phyloP scores from a whole-genome alignment of 805 yeast species.

The Yamadazyma tumulicola region DNA sequence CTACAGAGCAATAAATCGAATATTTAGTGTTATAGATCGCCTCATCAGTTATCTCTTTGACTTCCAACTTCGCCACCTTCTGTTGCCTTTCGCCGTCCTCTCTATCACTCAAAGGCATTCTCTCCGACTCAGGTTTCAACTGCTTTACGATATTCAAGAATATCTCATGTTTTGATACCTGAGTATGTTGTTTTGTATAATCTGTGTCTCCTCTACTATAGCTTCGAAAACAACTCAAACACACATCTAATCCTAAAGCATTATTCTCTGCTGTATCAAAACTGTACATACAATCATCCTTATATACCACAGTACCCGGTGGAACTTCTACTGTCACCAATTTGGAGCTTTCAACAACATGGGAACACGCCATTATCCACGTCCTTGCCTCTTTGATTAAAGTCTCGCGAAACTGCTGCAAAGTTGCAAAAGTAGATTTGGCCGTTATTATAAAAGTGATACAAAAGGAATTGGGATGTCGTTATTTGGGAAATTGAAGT shows the following conservation, averaged over 20 bases:
- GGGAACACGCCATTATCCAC: slow-evolving; percentile 4
- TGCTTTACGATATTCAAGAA: slow-evolving; percentile 59
- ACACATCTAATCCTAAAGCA: slow-evolving; percentile 63
- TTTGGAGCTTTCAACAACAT: background rate
- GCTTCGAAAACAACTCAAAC: slow-evolving; percentile 70
- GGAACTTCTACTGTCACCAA: slow-evolving; percentile 3
- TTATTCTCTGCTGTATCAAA: slow-evolving; percentile 63
- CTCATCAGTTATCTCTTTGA: slow-evolving; percentile 58
- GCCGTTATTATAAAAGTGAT: too few species aligned
- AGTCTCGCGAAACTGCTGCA: too few species aligned
- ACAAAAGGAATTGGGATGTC: too few species aligned
- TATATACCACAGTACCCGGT: slow-evolving; percentile 33
- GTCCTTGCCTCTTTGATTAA: too few species aligned
- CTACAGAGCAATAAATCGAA: slow-evolving; percentile 36
- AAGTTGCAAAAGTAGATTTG: too few species aligned
- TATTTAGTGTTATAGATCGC: slow-evolving; percentile 53
- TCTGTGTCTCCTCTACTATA: slow-evolving; percentile 47
- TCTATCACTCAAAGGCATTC: slow-evolving; percentile 10
- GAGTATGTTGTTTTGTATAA: slow-evolving; percentile 58
- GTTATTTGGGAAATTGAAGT: too few species aligned
- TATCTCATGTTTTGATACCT: slow-evolving; percentile 48
- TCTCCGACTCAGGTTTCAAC: slow-evolving; percentile 39
- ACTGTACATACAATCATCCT: slow-evolving; percentile 88
- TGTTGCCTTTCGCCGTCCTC: slow-evolving; percentile 23
- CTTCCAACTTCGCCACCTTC: slow-evolving; percentile 64